Conservation (phyloP, 140 eudicot species). For the Stevia rebaudiana region DNA sequence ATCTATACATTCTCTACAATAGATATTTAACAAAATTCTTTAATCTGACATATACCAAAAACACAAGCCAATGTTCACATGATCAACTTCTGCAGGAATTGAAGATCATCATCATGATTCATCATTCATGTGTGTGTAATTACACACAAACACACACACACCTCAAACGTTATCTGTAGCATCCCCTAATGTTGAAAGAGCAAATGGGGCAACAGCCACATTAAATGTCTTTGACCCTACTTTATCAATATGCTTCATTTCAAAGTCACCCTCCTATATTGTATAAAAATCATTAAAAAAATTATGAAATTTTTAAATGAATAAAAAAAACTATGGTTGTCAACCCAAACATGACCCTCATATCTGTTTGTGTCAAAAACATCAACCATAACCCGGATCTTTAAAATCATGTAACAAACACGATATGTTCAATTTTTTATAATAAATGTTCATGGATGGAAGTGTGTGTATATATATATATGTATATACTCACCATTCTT, state of each 20-base stretch:
- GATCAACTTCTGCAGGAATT: conserved; percentile 8
- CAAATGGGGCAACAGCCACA: conserved; percentile 74
- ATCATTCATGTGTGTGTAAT: neutral
- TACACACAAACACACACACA: conserved; percentile 10
- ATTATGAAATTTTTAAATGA: neutral
- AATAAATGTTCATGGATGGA: no score
- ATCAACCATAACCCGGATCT: no score
- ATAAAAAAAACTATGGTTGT: no score
- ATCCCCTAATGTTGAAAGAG: conserved; percentile 78
- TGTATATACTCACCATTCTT: conserved; percentile 66
- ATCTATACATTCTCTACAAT: conserved; percentile 23
- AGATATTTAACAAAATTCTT: conserved; percentile 28
- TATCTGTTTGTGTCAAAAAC: neutral
- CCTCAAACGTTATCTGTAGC: conserved; percentile 46
- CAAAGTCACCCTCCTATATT: conserved; percentile 79
- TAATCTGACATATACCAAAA: conserved; percentile 11
- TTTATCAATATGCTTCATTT: conserved; percentile 80
- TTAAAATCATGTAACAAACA: neutral
- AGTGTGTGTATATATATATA: no score
- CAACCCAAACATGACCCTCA: neutral
- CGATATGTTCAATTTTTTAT: neutral
- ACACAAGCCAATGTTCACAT: conserved; percentile 15
- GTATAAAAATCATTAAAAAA: neutral
- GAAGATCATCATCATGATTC: neutral
- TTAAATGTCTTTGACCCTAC: conserved; percentile 68